Evolutionary conservation across 768 basidiomycete species (phyloP), one percentile per base, ranked within the genome.

Genomic region (Lanmaoa rubissima): DNA sequence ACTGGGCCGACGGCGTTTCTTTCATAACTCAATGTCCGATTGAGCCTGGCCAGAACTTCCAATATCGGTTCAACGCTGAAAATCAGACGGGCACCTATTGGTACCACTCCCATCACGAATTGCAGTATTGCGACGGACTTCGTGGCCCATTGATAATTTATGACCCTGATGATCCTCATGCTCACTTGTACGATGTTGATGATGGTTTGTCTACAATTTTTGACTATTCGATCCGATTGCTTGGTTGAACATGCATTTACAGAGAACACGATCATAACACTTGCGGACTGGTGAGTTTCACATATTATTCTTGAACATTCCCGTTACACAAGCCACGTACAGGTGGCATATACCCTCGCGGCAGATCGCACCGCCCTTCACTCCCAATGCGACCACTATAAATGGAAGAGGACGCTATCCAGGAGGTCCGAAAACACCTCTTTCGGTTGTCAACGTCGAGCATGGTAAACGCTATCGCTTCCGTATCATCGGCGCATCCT

Each of bases 11-110:
- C 55, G 79, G 79, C 16, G 63, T 72, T 51, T 62, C 78, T 21
- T 77, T 70, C 43, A 70, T 81, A 2, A 79, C 72, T 21, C 78
- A 79, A 59, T 81, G 79, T 57, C 80, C 79, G 14, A 79, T 79
- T 21, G 65, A 63, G 19, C 69, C 73, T 1, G 69, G 70, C 13
- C 59, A 74, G 16, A 71, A 69, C 7, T 80, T 79, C 61, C 55
- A 69, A 35, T 79, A 81, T 57, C 67, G 72, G 36, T 79, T 81
- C 65, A 67, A 65, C n/a, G 65, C 65, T 43, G 51, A 63, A 16
- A 63, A 69, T 31, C 76, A 79, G 54, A 67, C 76, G 2, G 80
- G 79, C 7, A 81, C 78, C 0, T 82, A 71, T 54, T 82, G 80
- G 80, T 80, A 79, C 48, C 79, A 80, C 54, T 76, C 76, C 26